Percentiles rank a stretch among this genome's conserved stretches.
Evolutionary conservation across 257 asterid genomes (phyloP).

Genomic region (Forsythia suspensa): DNA sequence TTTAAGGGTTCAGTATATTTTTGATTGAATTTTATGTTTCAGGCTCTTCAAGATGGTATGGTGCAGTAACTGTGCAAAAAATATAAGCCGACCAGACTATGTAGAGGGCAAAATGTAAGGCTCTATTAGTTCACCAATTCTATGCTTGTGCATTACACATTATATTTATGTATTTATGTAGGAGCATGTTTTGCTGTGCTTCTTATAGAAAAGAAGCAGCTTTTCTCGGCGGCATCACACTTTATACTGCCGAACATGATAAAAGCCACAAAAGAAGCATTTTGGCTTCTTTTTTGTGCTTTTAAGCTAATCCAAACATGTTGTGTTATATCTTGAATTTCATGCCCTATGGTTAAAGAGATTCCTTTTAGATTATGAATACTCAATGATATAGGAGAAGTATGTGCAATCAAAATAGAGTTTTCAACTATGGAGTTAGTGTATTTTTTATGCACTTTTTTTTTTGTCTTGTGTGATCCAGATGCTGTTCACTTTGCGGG

Average conservation of each 20-base stretch:
- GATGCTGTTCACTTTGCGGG: conserved; percentile 72
- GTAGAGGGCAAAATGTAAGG: conserved; percentile 53
- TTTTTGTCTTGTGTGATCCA: conserved; percentile 24
- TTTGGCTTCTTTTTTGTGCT: neutral
- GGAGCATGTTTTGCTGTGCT: neutral
- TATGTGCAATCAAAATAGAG: neutral
- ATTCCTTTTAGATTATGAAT: neutral
- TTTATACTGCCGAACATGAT: neutral
- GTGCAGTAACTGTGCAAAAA: conserved; percentile 47
- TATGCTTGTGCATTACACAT: neutral
- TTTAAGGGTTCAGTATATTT: too few relatives aligned
- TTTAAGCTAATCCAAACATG: neutral
- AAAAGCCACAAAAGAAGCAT: neutral
- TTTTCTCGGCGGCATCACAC: neutral
- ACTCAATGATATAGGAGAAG: neutral
- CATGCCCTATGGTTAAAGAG: neutral
- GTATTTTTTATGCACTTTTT: neutral
- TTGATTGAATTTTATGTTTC: conserved; percentile 10
- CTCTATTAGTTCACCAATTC: neutral
- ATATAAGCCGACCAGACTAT: conserved; percentile 27
- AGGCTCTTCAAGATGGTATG: conserved; percentile 38
- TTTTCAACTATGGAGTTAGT: neutral
- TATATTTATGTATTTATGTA: neutral
- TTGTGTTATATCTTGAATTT: neutral
- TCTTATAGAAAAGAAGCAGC: neutral